phyloP scores from a whole-genome alignment of 345 rosid species.

The Gossypium australe region DNA sequence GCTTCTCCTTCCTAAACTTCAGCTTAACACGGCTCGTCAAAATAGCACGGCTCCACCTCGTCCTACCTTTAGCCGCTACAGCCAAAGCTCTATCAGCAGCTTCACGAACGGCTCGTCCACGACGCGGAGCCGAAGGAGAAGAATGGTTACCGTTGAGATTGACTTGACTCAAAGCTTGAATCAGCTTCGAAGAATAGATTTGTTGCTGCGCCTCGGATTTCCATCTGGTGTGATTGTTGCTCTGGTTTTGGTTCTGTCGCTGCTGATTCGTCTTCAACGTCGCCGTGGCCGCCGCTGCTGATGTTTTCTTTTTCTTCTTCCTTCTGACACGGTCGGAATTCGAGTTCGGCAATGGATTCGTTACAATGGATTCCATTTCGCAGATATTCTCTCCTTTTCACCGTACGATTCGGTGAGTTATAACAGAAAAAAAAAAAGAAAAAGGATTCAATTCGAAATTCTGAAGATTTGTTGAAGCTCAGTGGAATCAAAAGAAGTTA shows the following conservation, averaged over 20 bases:
- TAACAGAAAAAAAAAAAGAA: neutral
- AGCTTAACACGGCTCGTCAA: slow-evolving; percentile 63
- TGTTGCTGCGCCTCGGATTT: slow-evolving; percentile 73
- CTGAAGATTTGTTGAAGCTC: neutral
- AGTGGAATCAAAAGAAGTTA: neutral
- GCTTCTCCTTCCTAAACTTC: slow-evolving; percentile 68
- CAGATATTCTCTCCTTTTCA: neutral
- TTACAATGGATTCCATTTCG: slow-evolving; percentile 8
- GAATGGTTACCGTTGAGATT: slow-evolving; percentile 18
- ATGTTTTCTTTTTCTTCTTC: slow-evolving; percentile 57
- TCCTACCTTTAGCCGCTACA: slow-evolving; percentile 72
- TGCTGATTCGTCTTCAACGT: slow-evolving; percentile 22
- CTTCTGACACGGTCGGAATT: slow-evolving; percentile 39
- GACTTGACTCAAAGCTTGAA: slow-evolving; percentile 60
- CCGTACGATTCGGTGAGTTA: slow-evolving; percentile 7
- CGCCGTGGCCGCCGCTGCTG: neutral
- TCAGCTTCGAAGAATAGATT: slow-evolving; percentile 76
- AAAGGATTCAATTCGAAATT: neutral
- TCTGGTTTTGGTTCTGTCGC: slow-evolving; percentile 24
- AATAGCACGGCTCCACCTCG: slow-evolving; percentile 93
- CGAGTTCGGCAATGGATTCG: slow-evolving; percentile 15
- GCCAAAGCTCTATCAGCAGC: slow-evolving; percentile 85
- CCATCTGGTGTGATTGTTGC: slow-evolving; percentile 43
- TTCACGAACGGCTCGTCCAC: slow-evolving; percentile 66
- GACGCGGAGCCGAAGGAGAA: slow-evolving; percentile 44